A percentile compares a stretch with the other conserved stretches of the same genome.
Conservation (phyloP, 2,329 filamentous ascomycete genomes). For the Rugonectria rugulosa region DNA sequence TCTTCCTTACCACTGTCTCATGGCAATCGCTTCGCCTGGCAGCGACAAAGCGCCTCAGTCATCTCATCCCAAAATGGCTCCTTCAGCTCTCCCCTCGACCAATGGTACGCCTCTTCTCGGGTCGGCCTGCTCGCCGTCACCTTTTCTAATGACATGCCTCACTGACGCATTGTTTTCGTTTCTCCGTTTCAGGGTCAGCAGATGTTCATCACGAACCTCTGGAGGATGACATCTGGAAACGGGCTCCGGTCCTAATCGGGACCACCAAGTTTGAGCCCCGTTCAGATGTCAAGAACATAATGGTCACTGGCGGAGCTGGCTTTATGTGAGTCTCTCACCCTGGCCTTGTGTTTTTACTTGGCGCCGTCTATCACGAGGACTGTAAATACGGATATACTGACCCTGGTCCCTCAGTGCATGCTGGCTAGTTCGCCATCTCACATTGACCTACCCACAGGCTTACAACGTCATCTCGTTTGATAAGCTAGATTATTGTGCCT, state of each 20-base stretch:
- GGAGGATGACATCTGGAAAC: slow-evolving; percentile 73
- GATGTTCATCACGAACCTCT: slow-evolving; percentile 51
- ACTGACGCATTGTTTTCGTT: slow-evolving; percentile 6
- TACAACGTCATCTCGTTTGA: slow-evolving; percentile 87
- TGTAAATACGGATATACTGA: slow-evolving; percentile 17
- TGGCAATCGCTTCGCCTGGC: slow-evolving; percentile 1
- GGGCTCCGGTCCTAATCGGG: slow-evolving; percentile 74
- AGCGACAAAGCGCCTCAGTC: background rate
- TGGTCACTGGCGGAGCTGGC: slow-evolving; percentile 84
- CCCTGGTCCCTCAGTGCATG: slow-evolving; percentile 65
- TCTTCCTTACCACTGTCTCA: background rate
- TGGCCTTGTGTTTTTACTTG: background rate
- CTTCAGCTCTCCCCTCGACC: slow-evolving; percentile 1
- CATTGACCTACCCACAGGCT: slow-evolving; percentile 73
- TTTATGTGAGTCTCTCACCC: slow-evolving; percentile 73
- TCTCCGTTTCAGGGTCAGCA: slow-evolving; percentile 17
- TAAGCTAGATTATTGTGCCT: slow-evolving; percentile 84
- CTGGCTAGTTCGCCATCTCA: slow-evolving; percentile 83
- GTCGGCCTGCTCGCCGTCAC: background rate
- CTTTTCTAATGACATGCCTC: background rate
- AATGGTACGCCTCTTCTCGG: slow-evolving; percentile 11
- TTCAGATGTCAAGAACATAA: slow-evolving; percentile 77
- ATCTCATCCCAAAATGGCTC: slow-evolving; percentile 16
- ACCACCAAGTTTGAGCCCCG: slow-evolving; percentile 75
- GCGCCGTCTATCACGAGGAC: slow-evolving; percentile 5